Conservation (phyloP, 1,284 basidiomycete genomes). For the Gastroboletus turbinatus region DNA sequence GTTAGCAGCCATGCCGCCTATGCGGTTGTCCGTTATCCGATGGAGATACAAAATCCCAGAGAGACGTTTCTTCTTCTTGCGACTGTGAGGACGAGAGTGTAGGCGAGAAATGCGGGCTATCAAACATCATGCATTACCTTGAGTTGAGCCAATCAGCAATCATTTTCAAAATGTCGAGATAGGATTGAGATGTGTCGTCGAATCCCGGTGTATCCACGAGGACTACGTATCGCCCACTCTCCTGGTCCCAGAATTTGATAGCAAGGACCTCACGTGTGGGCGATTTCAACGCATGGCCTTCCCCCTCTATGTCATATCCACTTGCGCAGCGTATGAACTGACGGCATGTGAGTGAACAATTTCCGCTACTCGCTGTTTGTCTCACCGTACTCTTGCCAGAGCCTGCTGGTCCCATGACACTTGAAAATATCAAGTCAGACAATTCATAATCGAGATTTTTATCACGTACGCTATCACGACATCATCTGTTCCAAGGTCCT, state of each 20-base stretch:
- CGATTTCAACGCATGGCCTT: constrained; percentile 16
- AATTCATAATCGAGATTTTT: not conserved
- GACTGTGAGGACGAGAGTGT: constrained; percentile 23
- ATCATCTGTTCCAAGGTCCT: constrained; percentile 8
- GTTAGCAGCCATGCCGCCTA: constrained; percentile 44
- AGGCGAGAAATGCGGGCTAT: not conserved
- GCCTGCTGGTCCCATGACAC: constrained; percentile 23
- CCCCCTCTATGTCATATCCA: constrained; percentile 2
- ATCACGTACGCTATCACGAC: constrained; percentile 23
- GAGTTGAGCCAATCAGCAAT: constrained; percentile 28
- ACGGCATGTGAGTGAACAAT: no score
- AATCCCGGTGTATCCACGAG: constrained; percentile 26
- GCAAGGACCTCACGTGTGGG: constrained; percentile 16
- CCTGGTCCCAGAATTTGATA: constrained; percentile 9
- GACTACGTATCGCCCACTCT: constrained; percentile 4
- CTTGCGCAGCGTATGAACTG: constrained; percentile 30
- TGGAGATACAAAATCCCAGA: constrained; percentile 52
- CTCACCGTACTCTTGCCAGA: constrained; percentile 15
- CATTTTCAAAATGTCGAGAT: constrained; percentile 23
- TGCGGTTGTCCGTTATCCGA: constrained; percentile 46
- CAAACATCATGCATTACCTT: constrained; percentile 6
- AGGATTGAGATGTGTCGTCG: constrained; percentile 17
- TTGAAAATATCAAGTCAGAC: not conserved
- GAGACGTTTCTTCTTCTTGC: constrained; percentile 32
- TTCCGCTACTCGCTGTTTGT: no score